These are phyloP conservation scores for Ilex paraguariensis DNA, from an alignment of 305 asterid species.

Conservation along the genomic window DNA sequence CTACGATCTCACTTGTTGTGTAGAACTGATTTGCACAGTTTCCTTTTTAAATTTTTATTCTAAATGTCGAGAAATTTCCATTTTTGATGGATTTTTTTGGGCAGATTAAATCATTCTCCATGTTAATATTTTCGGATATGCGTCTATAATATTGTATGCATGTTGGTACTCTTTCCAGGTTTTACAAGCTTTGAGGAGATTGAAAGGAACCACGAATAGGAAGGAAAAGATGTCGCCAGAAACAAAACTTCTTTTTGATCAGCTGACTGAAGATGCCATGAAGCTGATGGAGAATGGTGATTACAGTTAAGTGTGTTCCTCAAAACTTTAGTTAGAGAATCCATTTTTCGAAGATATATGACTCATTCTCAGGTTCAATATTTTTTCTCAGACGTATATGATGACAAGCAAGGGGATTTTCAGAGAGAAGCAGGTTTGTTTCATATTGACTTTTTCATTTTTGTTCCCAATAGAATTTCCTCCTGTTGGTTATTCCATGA, in stretches of 20 bases:
- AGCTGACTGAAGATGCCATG: constrained; percentile 96
- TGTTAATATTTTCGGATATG: background rate
- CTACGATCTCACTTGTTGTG: too few species aligned
- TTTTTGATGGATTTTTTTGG: background rate
- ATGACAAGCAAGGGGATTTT: constrained; percentile 83
- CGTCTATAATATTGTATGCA: background rate
- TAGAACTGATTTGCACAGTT: too few species aligned
- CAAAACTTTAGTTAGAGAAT: constrained; percentile 3
- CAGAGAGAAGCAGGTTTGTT: constrained; percentile 87
- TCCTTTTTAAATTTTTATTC: too few species aligned
- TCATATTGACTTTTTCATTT: constrained; percentile 13
- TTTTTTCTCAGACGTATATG: constrained; percentile 71
- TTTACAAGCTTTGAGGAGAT: constrained; percentile 83
- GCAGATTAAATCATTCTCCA: background rate
- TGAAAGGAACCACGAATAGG: constrained; percentile 76
- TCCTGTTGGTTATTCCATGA: constrained; percentile 1
- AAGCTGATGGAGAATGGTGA: constrained; percentile 90
- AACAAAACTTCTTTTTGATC: constrained; percentile 72
- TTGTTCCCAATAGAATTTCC: constrained; percentile 1
- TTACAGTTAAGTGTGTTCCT: constrained; percentile 51
- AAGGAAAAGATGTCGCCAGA: constrained; percentile 86
- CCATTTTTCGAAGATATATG: background rate
- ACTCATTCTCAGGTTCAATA: background rate
- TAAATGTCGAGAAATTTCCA: too few species aligned
- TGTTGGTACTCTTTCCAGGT: constrained; percentile 42